These are phyloP conservation scores for Monilinia fructicola DNA, from an alignment of 2,329 filamentous ascomycete species.

Conservation along the genomic window DNA sequence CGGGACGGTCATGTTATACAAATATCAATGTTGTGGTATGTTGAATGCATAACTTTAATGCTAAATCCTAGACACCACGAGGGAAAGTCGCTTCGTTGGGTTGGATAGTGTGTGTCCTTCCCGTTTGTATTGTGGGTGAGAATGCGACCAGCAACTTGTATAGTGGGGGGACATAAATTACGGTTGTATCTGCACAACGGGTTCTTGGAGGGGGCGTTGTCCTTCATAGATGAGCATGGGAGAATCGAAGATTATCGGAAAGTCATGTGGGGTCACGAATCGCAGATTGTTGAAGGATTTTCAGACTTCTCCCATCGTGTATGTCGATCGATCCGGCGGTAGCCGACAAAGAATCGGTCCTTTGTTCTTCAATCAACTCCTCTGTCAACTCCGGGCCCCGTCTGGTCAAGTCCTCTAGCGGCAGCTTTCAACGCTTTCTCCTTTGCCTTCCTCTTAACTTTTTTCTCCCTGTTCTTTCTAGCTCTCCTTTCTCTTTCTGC, in stretches of 20 bases:
- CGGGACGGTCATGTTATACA: slow-evolving; percentile 18
- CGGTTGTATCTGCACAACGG: slow-evolving; percentile 19
- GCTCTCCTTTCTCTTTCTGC: slow-evolving; percentile 61
- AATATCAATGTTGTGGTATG: slow-evolving; percentile 19
- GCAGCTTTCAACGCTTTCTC: slow-evolving; percentile 53
- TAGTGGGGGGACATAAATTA: slow-evolving; percentile 11
- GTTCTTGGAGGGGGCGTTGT: not conserved
- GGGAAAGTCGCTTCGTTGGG: slow-evolving; percentile 17
- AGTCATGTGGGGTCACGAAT: slow-evolving; percentile 1
- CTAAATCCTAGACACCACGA: slow-evolving; percentile 22
- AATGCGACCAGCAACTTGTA: not conserved
- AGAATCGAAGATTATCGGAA: slow-evolving; percentile 8
- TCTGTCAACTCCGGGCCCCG: slow-evolving; percentile 11
- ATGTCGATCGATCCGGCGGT: slow-evolving; percentile 22
- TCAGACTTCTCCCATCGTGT: slow-evolving; percentile 12
- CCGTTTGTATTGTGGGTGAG: slow-evolving; percentile 20
- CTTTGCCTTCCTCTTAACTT: slow-evolving; percentile 58
- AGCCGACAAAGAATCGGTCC: not conserved
- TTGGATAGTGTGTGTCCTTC: slow-evolving; percentile 16
- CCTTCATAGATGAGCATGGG: slow-evolving; percentile 18
- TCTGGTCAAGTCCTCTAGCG: not conserved
- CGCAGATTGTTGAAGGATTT: slow-evolving; percentile 20
- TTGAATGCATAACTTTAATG: slow-evolving; percentile 14
- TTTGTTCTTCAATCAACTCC: slow-evolving; percentile 18
- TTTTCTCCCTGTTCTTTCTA: slow-evolving; percentile 59